Percentiles rank a stretch among this genome's conserved stretches.
phyloP scores from a whole-genome alignment of 768 basidiomycete genomes.

The Glaciozyma antarctica region DNA sequence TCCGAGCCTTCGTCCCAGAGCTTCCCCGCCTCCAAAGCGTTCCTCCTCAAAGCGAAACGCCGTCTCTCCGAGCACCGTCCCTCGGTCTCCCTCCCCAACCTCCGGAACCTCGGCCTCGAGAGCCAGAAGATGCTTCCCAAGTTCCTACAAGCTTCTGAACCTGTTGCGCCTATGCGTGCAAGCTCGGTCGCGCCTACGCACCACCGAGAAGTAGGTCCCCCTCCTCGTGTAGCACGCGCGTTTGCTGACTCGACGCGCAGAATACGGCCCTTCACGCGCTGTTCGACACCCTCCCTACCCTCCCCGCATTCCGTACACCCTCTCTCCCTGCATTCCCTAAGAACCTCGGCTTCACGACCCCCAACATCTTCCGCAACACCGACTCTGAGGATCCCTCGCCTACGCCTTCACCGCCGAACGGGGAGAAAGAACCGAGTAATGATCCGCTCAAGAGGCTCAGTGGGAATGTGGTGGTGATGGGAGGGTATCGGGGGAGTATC shows the following conservation, averaged over 20 bases:
- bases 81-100: neutral
- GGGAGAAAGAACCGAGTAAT: neutral
- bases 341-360: neutral
- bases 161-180: neutral
- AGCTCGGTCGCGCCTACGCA: neutral
- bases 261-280: conserved; percentile 1
- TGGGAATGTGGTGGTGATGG: conserved; percentile 30
- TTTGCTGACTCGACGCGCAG: neutral
- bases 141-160: neutral
- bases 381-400: neutral
- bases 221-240: neutral
- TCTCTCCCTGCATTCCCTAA: neutral
- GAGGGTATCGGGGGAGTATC: conserved; percentile 29
- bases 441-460: conserved; percentile 18
- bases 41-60: too few relatives aligned
- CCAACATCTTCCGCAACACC: neutral
- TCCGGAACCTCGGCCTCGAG: neutral
- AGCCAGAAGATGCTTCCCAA: neutral
- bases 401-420: conserved; percentile 1
- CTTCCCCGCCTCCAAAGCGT: too few relatives aligned
- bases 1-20: too few relatives aligned
- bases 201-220: neutral
- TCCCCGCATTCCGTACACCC: neutral
- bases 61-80: neutral
- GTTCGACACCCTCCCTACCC: neutral